Evolutionary conservation across 345 rosid genomes (phyloP), one percentile per base, ranked within the genome.

Genomic region (Adansonia digitata): DNA sequence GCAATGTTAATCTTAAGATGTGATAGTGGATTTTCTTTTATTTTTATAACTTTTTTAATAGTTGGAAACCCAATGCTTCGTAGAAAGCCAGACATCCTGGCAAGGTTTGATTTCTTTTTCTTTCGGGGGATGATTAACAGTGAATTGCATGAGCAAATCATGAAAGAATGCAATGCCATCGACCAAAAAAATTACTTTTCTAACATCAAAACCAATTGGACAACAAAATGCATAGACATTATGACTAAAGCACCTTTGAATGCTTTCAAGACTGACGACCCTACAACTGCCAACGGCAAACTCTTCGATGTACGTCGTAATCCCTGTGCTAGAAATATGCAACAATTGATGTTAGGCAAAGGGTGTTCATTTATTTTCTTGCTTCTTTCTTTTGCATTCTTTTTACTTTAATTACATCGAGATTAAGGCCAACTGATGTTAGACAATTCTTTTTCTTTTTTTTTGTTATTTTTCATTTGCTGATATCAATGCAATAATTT

Each of bases 41-140:
- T 57, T 24, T 24, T 57, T 11, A 34, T n/a, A n/a, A n/a, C n/a
- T 40, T 26, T 31, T 31, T 1, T 2, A 39, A 49, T 27, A 65
- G 70, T 22, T 65, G 70, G 70, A 22, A 65, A 65, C 31, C 70
- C 70, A 65, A 2, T 65, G 70, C 70, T 65, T 6, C 48, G 70
- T 4, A 5, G 9, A 65, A 65, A 65, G 70, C 34, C 40, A 13
- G 48, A 65, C 22, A 0, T 15, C 6, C 12, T 35, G 1, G 43
- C 67, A 35, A 34, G 43, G 17, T 17, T 0, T 7, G 67, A 62
- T 5, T 35, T 62, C 5, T 18, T 34, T 62, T 34, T 62, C 14
- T 62, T 43, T 1, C 8, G 5, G 2, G 24, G 42, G 18, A 7
- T 62, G 43, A 62, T 62, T 12, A 5, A 13, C 14, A 20, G 51